Conservation (phyloP, 2,329 filamentous ascomycete genomes). For the Cladosporium phlei region DNA sequence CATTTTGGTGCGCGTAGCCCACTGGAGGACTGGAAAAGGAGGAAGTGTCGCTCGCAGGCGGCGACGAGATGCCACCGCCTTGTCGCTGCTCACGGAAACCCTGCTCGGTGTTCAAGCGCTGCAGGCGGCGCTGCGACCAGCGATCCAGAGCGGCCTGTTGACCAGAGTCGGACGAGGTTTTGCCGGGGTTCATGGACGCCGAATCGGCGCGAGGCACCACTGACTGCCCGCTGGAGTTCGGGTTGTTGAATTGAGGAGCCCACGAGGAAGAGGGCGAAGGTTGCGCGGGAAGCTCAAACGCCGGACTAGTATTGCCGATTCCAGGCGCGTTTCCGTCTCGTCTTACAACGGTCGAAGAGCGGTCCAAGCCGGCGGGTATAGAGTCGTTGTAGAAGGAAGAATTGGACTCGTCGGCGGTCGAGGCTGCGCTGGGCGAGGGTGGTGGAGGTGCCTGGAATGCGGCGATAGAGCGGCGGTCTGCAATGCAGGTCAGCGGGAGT, state of each 20-base stretch:
- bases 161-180: constrained; percentile 33
- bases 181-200: constrained; percentile 30
- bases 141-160: constrained; percentile 29
- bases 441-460: constrained; percentile 16
- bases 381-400: constrained; percentile 17
- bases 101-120: constrained; percentile 36
- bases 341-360: constrained; percentile 26
- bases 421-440: constrained; percentile 12
- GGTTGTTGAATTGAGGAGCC: constrained; percentile 10
- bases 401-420: constrained; percentile 7
- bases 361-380: constrained; percentile 17
- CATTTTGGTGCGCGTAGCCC: constrained; percentile 5
- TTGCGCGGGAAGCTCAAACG: constrained; percentile 2
- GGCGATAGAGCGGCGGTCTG: constrained; percentile 25
- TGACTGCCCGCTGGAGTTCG: constrained; percentile 5
- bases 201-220: constrained; percentile 12
- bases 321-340: constrained; percentile 14
- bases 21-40: constrained; percentile 14
- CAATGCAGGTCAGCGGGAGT: constrained; percentile 3
- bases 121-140: constrained; percentile 34
- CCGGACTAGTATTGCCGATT: not conserved
- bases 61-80: constrained; percentile 23
- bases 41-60: constrained; percentile 19
- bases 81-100: constrained; percentile 36
- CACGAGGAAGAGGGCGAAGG: constrained; percentile 12